These are phyloP conservation scores for Solanum aculeatissimum DNA, from an alignment of 305 asterid genomes.

Conservation along the genomic window DNA sequence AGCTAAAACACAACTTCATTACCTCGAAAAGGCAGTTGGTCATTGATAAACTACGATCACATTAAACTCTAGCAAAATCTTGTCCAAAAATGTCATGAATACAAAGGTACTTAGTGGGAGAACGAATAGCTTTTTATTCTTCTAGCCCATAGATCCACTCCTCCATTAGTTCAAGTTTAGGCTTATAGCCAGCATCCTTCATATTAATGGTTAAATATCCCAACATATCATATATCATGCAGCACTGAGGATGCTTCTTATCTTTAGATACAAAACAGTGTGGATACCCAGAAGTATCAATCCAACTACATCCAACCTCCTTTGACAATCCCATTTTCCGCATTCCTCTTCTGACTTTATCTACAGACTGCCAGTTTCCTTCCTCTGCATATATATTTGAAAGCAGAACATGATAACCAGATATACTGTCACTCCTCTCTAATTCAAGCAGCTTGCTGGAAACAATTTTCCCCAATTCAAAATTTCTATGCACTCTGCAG, in stretches of 20 bases:
- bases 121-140: neutral
- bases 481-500: slow-evolving; percentile 54
- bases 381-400: slow-evolving; percentile 81
- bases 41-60: neutral
- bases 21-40: neutral
- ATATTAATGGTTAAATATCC: slow-evolving; percentile 36
- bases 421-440: slow-evolving; percentile 28
- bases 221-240: slow-evolving; percentile 38
- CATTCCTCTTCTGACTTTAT: slow-evolving; percentile 53
- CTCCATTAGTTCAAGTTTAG: slow-evolving; percentile 21
- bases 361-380: slow-evolving; percentile 70
- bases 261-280: slow-evolving; percentile 52
- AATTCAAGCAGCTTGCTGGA: slow-evolving; percentile 52
- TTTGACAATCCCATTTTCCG: slow-evolving; percentile 43
- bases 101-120: neutral
- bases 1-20: neutral
- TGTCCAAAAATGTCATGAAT: neutral
- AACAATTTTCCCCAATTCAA: slow-evolving; percentile 68
- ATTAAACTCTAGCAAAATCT: neutral
- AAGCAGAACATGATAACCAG: slow-evolving; percentile 73
- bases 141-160: slow-evolving; percentile 13
- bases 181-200: slow-evolving; percentile 45
- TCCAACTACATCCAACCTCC: slow-evolving; percentile 97
- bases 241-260: slow-evolving; percentile 32
- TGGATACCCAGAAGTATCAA: slow-evolving; percentile 41